Base-by-base conservation (phyloP, 306 rosid species). In the Erythrophleum fordii region DNA sequence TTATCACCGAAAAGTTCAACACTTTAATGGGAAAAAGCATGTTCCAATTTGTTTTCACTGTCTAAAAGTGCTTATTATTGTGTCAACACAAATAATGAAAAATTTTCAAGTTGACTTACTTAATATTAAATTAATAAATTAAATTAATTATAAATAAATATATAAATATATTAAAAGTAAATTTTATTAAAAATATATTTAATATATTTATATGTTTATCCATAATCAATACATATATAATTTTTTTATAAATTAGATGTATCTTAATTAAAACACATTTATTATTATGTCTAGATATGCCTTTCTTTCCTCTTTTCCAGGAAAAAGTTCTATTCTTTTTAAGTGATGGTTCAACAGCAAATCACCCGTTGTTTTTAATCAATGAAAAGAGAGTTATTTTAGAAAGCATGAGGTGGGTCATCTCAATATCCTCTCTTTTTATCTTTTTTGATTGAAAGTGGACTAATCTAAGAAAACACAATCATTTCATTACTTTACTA, bases 281-380 rank as follows among this genome's bases (percentile, higher is more conserved):
- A 73, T 52, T n/a, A 37, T 12, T 60, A 41, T 37, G 66, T 16
- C 51, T 8, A 46, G 23, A 17, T 35, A 69, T 75, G 81, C 10
- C 69, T 31, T 68, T 77, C 28, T 44, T 37, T 23, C 60, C 48
- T 34, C 25, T 65, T 78, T 79, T 83, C 17, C 20, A 45, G 49
- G 28, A 34, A 68, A 70, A 83, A 56, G 80, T 45, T 52, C 61
- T 31, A 59, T 59, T 26, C 4, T 37, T 71, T 56, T 72, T 73
- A 29, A 11, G 16, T 25, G 64, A 25, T 58, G 65, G 65, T 58
- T 78, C 55, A 83, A 48, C 80, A 73, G 61, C 81, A 68, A 52
- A 17, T 20, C 42, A 22, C 77, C 35, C 41, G 31, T 31, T 76
- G 75, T 31, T 58, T 58, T 41, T 29, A 55, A 49, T 75, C 55